Evolutionary conservation across 1,284 basidiomycete species (phyloP).

Genomic region (Phaffia rhodozyma): DNA sequence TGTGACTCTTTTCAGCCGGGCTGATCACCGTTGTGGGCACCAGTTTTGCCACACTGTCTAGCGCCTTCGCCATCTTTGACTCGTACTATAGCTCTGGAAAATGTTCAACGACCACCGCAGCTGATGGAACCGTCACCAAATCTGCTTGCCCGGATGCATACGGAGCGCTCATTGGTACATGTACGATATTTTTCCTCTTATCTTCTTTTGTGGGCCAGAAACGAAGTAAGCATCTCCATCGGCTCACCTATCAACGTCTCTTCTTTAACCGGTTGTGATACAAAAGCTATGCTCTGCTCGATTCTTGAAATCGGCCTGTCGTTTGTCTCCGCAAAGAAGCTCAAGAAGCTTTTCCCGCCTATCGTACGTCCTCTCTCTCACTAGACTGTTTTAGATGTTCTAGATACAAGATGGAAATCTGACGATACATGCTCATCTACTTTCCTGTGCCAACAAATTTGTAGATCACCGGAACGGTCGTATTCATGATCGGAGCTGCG

Average conservation of each 20-base stretch:
- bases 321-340: conserved; percentile 46
- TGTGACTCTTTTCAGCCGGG: conserved; percentile 50
- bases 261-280: not conserved
- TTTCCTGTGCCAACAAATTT: too few species aligned
- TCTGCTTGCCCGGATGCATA: conserved; percentile 64
- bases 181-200: not conserved
- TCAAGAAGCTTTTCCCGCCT: conserved; percentile 53
- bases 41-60: conserved; percentile 66
- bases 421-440: too few species aligned
- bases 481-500: conserved; percentile 59
- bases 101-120: conserved; percentile 48
- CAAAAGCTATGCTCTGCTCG: conserved; percentile 54
- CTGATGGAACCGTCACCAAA: conserved; percentile 50
- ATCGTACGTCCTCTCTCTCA: conserved; percentile 48
- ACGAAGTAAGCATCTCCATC: too few species aligned
- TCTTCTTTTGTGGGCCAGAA: too few species aligned
- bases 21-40: conserved; percentile 75
- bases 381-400: conserved; percentile 28
- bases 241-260: too few species aligned
- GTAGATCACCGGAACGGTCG: conserved; percentile 1
- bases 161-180: conserved; percentile 55
- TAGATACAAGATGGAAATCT: conserved; percentile 18
- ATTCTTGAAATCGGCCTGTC: conserved; percentile 68
- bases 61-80: conserved; percentile 55
- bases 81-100: conserved; percentile 67